These are phyloP conservation scores for Alternaria tenuissima DNA, from an alignment of 2,329 filamentous ascomycete species.

Conservation along the genomic window DNA sequence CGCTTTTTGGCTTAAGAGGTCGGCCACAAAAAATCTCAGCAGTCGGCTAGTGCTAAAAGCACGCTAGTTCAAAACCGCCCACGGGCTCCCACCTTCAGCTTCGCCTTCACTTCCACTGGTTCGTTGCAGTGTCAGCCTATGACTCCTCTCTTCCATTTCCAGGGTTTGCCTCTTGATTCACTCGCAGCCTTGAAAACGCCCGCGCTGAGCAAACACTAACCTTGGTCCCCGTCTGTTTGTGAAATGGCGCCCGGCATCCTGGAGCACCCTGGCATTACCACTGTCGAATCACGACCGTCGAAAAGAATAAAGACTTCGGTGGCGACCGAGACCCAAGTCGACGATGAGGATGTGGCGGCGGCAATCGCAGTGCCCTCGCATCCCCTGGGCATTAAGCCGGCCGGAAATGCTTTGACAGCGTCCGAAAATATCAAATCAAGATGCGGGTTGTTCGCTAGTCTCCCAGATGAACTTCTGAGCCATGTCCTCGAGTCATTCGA, in stretches of 20 bases:
- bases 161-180: slow-evolving; percentile 11
- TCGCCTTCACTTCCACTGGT: slow-evolving; percentile 22
- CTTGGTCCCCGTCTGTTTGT: slow-evolving; percentile 12
- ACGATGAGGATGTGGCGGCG: slow-evolving; percentile 53
- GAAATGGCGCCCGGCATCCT: slow-evolving; percentile 48
- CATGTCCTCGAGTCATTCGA: slow-evolving; percentile 80
- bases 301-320: slow-evolving; percentile 46
- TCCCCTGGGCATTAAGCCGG: slow-evolving; percentile 83
- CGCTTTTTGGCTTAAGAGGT: slow-evolving; percentile 17
- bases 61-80: slow-evolving; percentile 16
- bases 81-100: slow-evolving; percentile 8
- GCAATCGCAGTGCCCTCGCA: slow-evolving; percentile 73
- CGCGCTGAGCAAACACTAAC: slow-evolving; percentile 16
- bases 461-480: slow-evolving; percentile 84
- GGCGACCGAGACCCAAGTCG: slow-evolving; percentile 24
- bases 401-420: slow-evolving; percentile 80
- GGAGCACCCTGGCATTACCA: slow-evolving; percentile 30
- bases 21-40: slow-evolving; percentile 24
- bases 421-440: slow-evolving; percentile 71
- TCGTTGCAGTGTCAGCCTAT: slow-evolving; percentile 8
- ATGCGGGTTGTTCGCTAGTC: slow-evolving; percentile 69
- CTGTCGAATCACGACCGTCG: slow-evolving; percentile 43
- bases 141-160: slow-evolving; percentile 18
- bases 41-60: slow-evolving; percentile 24
- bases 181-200: slow-evolving; percentile 13